Evolutionary conservation across 371 early-diverging fungal genomes (phyloP).

Genomic region (Mortierella sp.): DNA sequence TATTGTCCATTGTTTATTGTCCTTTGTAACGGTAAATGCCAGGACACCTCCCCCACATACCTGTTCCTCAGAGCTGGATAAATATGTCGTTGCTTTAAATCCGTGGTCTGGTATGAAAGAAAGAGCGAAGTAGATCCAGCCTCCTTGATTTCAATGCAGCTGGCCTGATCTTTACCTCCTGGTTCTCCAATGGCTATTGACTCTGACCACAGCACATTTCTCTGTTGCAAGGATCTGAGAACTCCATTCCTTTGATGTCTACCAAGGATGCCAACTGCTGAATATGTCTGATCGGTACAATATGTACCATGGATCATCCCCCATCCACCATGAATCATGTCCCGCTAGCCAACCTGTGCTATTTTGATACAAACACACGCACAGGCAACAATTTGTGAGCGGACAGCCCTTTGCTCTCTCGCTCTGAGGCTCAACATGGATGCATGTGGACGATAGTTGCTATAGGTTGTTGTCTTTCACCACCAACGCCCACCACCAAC

Average conservation of each 20-base stretch:
- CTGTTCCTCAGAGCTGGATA: not conserved
- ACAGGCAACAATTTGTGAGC: conserved; percentile 2
- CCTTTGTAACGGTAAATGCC: not conserved
- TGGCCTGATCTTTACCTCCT: too few species aligned
- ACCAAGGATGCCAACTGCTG: too few species aligned
- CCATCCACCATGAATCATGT: too few species aligned
- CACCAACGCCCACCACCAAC: not conserved
- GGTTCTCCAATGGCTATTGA: too few species aligned
- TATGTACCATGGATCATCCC: too few species aligned
- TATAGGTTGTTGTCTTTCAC: not conserved
- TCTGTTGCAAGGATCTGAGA: too few species aligned
- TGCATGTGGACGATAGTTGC: not conserved
- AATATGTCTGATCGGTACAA: too few species aligned
- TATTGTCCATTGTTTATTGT: too few species aligned
- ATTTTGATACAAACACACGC: not conserved
- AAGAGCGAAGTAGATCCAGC: not conserved
- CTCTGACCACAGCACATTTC: too few species aligned
- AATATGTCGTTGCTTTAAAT: not conserved
- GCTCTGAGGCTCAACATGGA: conserved; percentile 1
- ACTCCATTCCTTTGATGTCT: too few species aligned
- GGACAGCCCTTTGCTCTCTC: not conserved
- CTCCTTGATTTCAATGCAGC: conserved; percentile 6
- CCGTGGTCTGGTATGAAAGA: not conserved
- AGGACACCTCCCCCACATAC: not conserved
- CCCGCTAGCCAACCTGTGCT: not conserved